Percentiles rank a stretch among this genome's conserved stretches.
Conservation (phyloP, 1,284 basidiomycete genomes). For the Dichomitus squalens region DNA sequence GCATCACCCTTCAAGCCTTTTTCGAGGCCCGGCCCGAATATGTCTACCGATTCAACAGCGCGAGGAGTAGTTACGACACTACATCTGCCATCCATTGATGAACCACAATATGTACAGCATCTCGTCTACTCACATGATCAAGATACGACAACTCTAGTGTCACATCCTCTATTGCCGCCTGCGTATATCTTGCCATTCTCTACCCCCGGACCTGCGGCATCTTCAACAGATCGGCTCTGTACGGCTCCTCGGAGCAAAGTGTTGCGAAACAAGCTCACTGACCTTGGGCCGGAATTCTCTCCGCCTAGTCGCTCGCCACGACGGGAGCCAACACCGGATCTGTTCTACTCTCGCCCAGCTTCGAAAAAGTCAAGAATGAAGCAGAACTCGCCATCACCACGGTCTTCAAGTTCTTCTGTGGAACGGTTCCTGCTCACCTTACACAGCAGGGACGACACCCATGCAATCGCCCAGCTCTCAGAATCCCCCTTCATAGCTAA, state of each 20-base stretch:
- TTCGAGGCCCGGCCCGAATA: background rate
- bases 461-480: background rate
- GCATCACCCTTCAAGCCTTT: background rate
- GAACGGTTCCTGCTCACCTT: background rate
- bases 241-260: no score
- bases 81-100: background rate
- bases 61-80: background rate
- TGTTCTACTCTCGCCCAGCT: slow-evolving; percentile 37
- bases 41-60: background rate
- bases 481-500: background rate
- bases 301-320: slow-evolving; percentile 44
- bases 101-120: no score
- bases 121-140: background rate
- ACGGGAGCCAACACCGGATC: slow-evolving; percentile 34
- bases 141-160: background rate
- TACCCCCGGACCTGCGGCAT: slow-evolving; percentile 17
- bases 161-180: background rate
- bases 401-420: background rate
- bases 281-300: background rate
- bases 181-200: slow-evolving; percentile 15
- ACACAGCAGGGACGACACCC: background rate
- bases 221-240: background rate
- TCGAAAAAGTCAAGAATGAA: slow-evolving; percentile 25
- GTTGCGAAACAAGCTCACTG: no score
- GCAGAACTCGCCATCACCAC: background rate